phyloP scores from a whole-genome alignment of 768 basidiomycete species.

The Naganishia friedmannii region DNA sequence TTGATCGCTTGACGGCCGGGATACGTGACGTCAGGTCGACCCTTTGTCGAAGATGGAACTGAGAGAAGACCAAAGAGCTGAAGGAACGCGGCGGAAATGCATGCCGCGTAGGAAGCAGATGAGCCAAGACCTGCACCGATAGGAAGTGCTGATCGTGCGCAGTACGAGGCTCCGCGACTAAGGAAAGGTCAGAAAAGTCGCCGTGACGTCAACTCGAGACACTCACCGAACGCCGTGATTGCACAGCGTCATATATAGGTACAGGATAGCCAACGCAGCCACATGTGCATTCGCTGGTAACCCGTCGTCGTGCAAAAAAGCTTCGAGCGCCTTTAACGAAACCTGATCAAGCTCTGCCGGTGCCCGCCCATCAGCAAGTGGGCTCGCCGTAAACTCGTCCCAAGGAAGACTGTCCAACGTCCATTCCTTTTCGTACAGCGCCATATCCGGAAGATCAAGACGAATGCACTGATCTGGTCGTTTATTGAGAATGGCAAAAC shows the following conservation, averaged over 20 bases:
- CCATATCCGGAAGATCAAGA: constrained; percentile 77
- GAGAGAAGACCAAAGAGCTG: constrained; percentile 69
- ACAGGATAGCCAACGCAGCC: constrained; percentile 75
- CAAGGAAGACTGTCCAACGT: constrained; percentile 58
- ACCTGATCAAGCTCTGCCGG: constrained; percentile 69
- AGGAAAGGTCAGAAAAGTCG: neutral
- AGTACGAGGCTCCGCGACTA: constrained; percentile 58
- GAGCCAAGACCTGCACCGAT: constrained; percentile 95
- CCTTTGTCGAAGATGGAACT: constrained; percentile 56
- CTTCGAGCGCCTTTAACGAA: constrained; percentile 69
- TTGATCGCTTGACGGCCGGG: constrained; percentile 56
- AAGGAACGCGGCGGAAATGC: constrained; percentile 74
- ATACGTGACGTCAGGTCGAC: constrained; percentile 53
- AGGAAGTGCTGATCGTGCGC: constrained; percentile 81
- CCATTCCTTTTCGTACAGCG: constrained; percentile 83
- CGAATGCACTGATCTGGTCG: constrained; percentile 70
- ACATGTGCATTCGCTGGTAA: constrained; percentile 47
- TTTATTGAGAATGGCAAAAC: constrained; percentile 78
- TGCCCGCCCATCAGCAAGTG: constrained; percentile 44
- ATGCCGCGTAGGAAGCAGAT: constrained; percentile 90
- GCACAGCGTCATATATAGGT: constrained; percentile 81
- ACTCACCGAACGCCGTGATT: constrained; percentile 61
- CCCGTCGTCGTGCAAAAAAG: constrained; percentile 43
- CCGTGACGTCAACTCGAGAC: neutral
- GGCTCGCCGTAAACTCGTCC: constrained; percentile 41